Conservation (phyloP, 2,329 filamentous ascomycete genomes). For the Fusarium tanahbumbuense region DNA sequence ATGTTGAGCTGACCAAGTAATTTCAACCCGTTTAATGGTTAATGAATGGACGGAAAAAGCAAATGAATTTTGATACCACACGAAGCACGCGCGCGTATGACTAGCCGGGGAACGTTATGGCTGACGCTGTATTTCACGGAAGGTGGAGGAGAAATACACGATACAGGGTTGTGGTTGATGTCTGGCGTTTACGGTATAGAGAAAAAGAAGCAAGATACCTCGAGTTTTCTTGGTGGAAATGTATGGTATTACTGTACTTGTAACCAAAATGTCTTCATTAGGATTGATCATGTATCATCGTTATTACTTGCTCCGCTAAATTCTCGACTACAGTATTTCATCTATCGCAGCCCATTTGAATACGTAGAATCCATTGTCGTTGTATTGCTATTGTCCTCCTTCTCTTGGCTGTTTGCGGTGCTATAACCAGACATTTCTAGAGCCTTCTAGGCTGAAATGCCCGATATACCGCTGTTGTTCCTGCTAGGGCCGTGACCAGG, state of each 20-base stretch:
- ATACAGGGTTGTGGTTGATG: constrained; percentile 4
- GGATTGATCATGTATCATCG: constrained; percentile 12
- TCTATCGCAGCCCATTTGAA: neutral
- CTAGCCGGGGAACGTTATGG: constrained; percentile 13
- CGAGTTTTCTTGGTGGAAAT: constrained; percentile 13
- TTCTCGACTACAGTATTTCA: constrained; percentile 2
- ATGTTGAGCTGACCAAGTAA: neutral
- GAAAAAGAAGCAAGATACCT: constrained; percentile 37
- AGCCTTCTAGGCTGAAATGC: constrained; percentile 45
- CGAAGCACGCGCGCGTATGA: constrained; percentile 41
- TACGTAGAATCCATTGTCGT: constrained; percentile 8
- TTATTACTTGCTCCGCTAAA: constrained; percentile 12
- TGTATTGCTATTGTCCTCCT: constrained; percentile 10
- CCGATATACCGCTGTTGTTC: constrained; percentile 47
- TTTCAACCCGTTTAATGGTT: constrained; percentile 44
- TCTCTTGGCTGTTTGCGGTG: constrained; percentile 7
- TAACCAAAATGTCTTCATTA: constrained; percentile 6
- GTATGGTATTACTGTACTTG: neutral
- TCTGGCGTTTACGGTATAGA: constrained; percentile 45
- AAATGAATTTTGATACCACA: constrained; percentile 47
- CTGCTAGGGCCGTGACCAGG: constrained; percentile 50
- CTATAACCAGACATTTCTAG: constrained; percentile 8
- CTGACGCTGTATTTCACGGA: neutral
- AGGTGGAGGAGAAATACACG: constrained; percentile 9
- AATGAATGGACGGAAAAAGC: constrained; percentile 47